Conservation (phyloP, 108 stramenopile genomes). For the Cyclostephanos tholiformis region DNA sequence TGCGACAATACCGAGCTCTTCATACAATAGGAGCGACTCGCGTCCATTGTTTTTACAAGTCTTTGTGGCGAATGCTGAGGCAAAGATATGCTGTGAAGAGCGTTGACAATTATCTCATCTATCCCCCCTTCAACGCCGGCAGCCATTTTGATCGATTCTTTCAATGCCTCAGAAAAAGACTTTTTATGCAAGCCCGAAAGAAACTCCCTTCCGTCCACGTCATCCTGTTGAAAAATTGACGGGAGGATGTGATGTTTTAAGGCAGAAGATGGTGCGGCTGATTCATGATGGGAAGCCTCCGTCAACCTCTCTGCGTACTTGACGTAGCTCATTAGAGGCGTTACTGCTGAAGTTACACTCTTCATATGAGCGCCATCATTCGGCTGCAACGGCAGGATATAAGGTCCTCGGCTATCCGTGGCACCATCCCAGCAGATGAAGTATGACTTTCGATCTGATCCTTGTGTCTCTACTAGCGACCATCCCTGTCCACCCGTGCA, state of each 20-base stretch:
- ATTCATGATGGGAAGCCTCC: neutral
- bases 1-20: conserved; percentile 40
- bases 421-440: conserved; percentile 87
- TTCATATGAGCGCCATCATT: neutral
- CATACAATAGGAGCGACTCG: conserved; percentile 14
- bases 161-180: conserved; percentile 27
- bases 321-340: conserved; percentile 29
- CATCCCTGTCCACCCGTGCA: conserved; percentile 61
- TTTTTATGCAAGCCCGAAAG: neutral
- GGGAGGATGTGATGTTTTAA: conserved; percentile 12
- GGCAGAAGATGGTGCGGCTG: neutral
- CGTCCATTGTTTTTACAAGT: neutral
- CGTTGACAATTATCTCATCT: conserved; percentile 55
- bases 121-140: conserved; percentile 40
- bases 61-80: neutral
- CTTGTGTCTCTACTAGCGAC: conserved; percentile 55
- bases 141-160: conserved; percentile 34
- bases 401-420: conserved; percentile 53
- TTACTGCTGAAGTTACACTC: conserved; percentile 24
- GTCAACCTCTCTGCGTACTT: conserved; percentile 15
- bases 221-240: conserved; percentile 14
- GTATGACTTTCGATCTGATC: conserved; percentile 24
- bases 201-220: conserved; percentile 14
- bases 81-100: conserved; percentile 59
- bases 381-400: conserved; percentile 41